Base-by-base conservation (phyloP, 306 rosid genomes). In the Sphenostylis stenocarpa region DNA sequence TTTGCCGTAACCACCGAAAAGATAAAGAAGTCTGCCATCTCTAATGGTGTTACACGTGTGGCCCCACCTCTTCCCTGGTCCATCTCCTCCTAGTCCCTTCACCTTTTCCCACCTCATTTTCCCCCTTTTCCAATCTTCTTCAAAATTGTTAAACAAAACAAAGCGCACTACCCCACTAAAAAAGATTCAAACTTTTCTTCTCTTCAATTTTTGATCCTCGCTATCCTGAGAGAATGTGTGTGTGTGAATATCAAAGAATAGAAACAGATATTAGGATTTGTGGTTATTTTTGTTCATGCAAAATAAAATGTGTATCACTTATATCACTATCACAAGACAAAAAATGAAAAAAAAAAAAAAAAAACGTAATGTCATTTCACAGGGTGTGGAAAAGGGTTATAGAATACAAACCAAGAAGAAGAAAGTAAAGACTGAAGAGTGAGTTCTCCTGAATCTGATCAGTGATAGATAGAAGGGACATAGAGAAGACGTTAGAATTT, bases 21-120 rank as follows among this genome's bases (percentile, higher is more conserved):
- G 85, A 78, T 88, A 93, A 85, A 93, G 87, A 76, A 88, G 73
- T 51, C 85, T 88, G 20, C 98, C 98, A 66, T 86, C 96, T 80
- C 84, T 88, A 84, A 93, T 72, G 88, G 97, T 87, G 91, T 88
- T 90, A 79, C 93, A 91, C 68, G 93, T 88, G 86, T 91, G 98
- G 19, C 98, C 98, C 98, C 96, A 93, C 92, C 98, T 84, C 86
- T 84, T 91, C 45, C 98, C 98, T 76, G 98, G 98, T 24, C 84
- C 85, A 80, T 73, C 84, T 79, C 71, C 88, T 39, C 55, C 82
- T 9, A 34, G 72, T 34, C 38, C 72, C 72, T 72, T 79, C 28
- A 88, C 81, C 72, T 78, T 89, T 81, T 90, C 97, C 96, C 97
- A 87, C 91, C 91, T 90, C 97, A 90, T 93, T 81, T 58, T 63